Evolutionary conservation across 768 basidiomycete genomes (phyloP).

Genomic region (Mycena latifolia): DNA sequence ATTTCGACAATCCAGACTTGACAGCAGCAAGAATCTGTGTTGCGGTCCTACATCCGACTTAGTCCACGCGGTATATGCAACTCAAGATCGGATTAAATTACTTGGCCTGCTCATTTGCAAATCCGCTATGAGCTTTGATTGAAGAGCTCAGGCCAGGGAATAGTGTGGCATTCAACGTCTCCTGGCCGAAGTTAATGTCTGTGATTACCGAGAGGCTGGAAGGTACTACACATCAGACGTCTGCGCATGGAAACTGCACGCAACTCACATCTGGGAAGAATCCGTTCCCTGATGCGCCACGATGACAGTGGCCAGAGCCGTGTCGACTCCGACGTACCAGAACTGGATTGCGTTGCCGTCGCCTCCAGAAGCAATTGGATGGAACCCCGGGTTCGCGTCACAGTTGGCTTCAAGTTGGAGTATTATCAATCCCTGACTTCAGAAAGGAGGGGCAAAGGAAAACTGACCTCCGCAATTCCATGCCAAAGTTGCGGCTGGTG

Average conservation of each 20-base stretch:
- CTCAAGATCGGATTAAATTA: conserved; percentile 40
- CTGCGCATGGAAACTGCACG: background rate
- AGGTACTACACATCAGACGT: conserved; percentile 13
- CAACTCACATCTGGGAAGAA: conserved; percentile 48
- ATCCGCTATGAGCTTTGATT: conserved; percentile 59
- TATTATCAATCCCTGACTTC: too few relatives aligned
- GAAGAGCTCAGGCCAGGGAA: too few relatives aligned
- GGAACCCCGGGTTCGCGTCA: conserved; percentile 58
- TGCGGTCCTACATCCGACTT: conserved; percentile 49
- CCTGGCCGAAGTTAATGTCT: conserved; percentile 50
- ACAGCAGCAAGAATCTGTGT: conserved; percentile 55
- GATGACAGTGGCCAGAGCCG: conserved; percentile 50
- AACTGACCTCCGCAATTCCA: conserved; percentile 64
- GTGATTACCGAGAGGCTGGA: conserved; percentile 53
- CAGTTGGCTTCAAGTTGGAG: conserved; percentile 59
- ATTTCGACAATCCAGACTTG: conserved; percentile 47
- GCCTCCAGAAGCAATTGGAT: conserved; percentile 63
- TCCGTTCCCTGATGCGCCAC: conserved; percentile 53
- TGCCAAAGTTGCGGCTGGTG: conserved; percentile 53
- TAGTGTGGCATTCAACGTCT: conserved; percentile 47
- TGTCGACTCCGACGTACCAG: too few relatives aligned
- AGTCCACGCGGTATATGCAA: background rate
- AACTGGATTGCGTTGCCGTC: conserved; percentile 56
- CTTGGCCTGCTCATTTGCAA: conserved; percentile 57
- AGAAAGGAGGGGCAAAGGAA: background rate